Percentiles rank a stretch among this genome's conserved stretches.
These are phyloP conservation scores for Colletotrichum siamense DNA, from an alignment of 2,329 filamentous ascomycete genomes.

Conservation along the genomic window DNA sequence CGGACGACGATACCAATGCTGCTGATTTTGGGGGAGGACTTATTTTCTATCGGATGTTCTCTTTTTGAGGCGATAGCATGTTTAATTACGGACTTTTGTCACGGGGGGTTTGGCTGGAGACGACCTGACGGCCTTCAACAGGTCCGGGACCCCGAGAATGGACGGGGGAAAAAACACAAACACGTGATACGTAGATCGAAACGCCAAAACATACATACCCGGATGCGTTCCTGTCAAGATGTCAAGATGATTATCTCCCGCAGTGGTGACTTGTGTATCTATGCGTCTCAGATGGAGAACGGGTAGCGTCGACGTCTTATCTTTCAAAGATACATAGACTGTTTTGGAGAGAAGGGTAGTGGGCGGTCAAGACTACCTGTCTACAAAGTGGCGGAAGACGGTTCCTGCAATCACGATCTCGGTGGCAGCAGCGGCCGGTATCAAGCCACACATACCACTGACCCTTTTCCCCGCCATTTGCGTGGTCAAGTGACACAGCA, in stretches of 20 bases:
- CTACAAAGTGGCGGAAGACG: neutral
- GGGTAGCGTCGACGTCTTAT: neutral
- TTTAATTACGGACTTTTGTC: conserved; percentile 1
- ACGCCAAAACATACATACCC: neutral
- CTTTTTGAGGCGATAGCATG: neutral
- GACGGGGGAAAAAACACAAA: neutral
- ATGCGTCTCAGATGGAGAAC: neutral
- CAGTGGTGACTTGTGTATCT: neutral
- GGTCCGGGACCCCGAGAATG: neutral
- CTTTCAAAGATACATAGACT: neutral
- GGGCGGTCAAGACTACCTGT: neutral
- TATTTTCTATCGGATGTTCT: neutral
- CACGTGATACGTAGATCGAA: neutral
- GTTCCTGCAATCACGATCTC: neutral
- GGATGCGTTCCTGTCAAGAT: neutral
- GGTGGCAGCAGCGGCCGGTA: neutral
- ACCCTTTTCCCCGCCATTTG: neutral
- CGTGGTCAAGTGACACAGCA: conserved; percentile 6
- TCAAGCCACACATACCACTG: neutral
- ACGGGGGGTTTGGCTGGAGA: neutral
- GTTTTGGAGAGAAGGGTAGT: neutral
- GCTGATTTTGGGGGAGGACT: neutral
- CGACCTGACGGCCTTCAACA: conserved; percentile 18
- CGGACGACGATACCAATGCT: neutral
- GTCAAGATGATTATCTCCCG: neutral